Evolutionary conservation across 2,329 filamentous ascomycete genomes (phyloP).

Genomic region (Aspergillus hortae): DNA sequence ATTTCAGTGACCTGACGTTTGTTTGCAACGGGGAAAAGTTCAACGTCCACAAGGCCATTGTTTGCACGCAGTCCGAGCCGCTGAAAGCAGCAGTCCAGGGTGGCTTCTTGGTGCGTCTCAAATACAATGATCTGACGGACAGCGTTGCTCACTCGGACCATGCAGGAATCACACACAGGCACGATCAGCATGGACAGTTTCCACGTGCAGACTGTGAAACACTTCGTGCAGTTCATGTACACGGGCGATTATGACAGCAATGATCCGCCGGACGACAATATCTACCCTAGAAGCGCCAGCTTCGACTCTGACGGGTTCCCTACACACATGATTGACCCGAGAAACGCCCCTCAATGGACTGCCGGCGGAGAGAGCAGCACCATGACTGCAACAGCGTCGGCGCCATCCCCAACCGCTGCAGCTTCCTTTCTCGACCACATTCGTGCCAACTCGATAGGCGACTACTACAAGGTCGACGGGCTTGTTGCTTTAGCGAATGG

Average conservation of each 20-base stretch:
- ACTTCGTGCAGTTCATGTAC: neutral
- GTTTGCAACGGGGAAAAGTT: neutral
- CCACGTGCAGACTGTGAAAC: neutral
- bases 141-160: neutral
- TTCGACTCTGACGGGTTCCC: too few relatives aligned
- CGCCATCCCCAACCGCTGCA: neutral
- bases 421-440: neutral
- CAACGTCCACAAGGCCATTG: neutral
- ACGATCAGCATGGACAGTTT: neutral
- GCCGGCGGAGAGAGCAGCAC: too few relatives aligned
- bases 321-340: too few relatives aligned
- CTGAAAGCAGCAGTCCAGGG: neutral
- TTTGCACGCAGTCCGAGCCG: neutral
- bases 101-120: neutral
- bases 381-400: too few relatives aligned
- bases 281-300: too few relatives aligned
- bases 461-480: too few relatives aligned
- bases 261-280: neutral
- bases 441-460: slow-evolving; percentile 5
- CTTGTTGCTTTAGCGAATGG: too few relatives aligned
- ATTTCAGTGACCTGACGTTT: neutral
- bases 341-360: too few relatives aligned
- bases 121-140: neutral
- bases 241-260: neutral
- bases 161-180: neutral